Evolutionary conservation across 306 rosid species (phyloP).

Genomic region (Vigna radiata): DNA sequence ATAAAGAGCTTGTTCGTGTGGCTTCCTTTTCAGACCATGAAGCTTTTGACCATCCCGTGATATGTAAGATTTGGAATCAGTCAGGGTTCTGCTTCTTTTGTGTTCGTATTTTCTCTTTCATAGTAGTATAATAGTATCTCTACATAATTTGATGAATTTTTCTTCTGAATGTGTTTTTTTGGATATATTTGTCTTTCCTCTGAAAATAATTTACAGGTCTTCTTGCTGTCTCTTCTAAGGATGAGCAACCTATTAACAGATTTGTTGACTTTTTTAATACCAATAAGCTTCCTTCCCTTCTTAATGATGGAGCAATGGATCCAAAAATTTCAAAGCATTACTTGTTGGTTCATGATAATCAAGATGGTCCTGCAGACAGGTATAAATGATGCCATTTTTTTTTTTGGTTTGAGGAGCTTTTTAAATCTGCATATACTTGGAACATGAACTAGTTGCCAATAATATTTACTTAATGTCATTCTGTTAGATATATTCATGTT

Average conservation of each 20-base stretch:
- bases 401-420: constrained; percentile 31
- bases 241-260: constrained; percentile 83
- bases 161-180: constrained; percentile 22
- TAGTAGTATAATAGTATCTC: constrained; percentile 1
- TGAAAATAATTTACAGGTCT: constrained; percentile 70
- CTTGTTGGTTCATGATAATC: constrained; percentile 91
- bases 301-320: constrained; percentile 90
- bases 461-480: constrained; percentile 14
- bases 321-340: constrained; percentile 91
- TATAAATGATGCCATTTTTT: constrained; percentile 47
- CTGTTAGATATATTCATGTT: constrained; percentile 21
- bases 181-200: constrained; percentile 34
- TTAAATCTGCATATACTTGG: not conserved
- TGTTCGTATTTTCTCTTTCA: constrained; percentile 30
- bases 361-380: constrained; percentile 82
- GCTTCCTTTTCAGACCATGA: constrained; percentile 96
- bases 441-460: not conserved
- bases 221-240: constrained; percentile 91
- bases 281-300: constrained; percentile 85
- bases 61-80: constrained; percentile 70
- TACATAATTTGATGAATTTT: constrained; percentile 17
- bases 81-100: constrained; percentile 29
- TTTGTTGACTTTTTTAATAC: constrained; percentile 79
- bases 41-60: constrained; percentile 99
- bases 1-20: constrained; percentile 77